Evolutionary conservation across 257 asterid genomes (phyloP).

Genomic region (Solanum medicagineum): DNA sequence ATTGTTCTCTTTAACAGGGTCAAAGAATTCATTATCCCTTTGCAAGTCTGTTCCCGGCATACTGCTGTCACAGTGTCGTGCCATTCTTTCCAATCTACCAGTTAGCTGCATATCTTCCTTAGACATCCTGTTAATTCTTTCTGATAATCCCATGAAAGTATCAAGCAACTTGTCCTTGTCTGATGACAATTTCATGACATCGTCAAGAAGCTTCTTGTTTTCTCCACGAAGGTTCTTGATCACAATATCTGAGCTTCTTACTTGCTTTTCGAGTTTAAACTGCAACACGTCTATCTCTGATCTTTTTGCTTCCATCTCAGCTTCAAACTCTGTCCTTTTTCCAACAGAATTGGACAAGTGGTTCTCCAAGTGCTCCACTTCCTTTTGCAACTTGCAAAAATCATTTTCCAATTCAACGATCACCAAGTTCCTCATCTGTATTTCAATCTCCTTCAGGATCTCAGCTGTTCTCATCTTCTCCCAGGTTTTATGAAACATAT

Average conservation of each 20-base stretch:
- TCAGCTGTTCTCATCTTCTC: slow-evolving; percentile 37
- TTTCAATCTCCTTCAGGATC: slow-evolving; percentile 18
- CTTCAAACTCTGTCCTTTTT: slow-evolving; percentile 12
- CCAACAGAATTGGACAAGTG: neutral
- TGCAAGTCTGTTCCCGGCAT: neutral
- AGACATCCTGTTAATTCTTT: slow-evolving; percentile 22
- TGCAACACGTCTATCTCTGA: slow-evolving; percentile 13
- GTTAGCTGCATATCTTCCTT: slow-evolving; percentile 41
- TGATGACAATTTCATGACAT: slow-evolving; percentile 12
- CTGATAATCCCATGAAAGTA: slow-evolving; percentile 21
- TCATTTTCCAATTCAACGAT: slow-evolving; percentile 35
- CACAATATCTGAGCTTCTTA: slow-evolving; percentile 3
- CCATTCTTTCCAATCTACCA: slow-evolving; percentile 40
- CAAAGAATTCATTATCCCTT: slow-evolving; percentile 19
- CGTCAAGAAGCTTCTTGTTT: slow-evolving; percentile 5
- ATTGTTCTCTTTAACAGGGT: slow-evolving; percentile 45
- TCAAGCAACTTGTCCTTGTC: slow-evolving; percentile 27
- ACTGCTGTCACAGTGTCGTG: slow-evolving; percentile 15
- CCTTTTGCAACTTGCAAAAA: slow-evolving; percentile 8
- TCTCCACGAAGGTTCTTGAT: slow-evolving; percentile 17
- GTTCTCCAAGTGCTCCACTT: slow-evolving; percentile 17
- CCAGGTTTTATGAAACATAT: slow-evolving; percentile 37
- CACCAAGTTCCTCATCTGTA: slow-evolving; percentile 33
- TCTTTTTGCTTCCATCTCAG: slow-evolving; percentile 13
- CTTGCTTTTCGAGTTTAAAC: neutral